Percentiles rank a stretch among this genome's conserved stretches.
phyloP scores from a whole-genome alignment of 2,329 filamentous ascomycete species.

The Fusarium annulatum region DNA sequence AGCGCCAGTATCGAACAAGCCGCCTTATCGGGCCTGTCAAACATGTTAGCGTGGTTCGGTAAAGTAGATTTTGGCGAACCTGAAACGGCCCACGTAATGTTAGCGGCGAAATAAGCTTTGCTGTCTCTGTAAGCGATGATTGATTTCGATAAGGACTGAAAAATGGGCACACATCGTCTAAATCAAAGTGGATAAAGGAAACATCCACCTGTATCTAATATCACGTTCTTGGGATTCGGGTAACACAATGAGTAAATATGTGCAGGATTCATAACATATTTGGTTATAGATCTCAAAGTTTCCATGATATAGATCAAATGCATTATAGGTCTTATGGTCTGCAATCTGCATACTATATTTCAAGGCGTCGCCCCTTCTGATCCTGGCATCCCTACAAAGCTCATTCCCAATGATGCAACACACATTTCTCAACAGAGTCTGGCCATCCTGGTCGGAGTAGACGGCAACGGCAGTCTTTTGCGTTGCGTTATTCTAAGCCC shows the following conservation, averaged over 20 bases:
- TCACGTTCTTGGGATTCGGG: rapidly evolving
- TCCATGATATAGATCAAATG: too few species aligned
- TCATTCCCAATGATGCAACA: background rate
- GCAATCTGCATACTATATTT: background rate
- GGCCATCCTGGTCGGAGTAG: too few species aligned
- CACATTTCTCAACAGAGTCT: too few species aligned
- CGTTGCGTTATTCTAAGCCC: background rate
- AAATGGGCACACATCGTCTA: background rate
- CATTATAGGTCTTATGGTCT: too few species aligned
- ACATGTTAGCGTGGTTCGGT: background rate
- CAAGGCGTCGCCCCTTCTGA: background rate
- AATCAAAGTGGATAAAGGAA: rapidly evolving
- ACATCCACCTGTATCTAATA: rapidly evolving
- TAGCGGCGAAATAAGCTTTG: background rate
- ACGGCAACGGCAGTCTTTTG: background rate
- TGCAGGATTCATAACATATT: rapidly evolving
- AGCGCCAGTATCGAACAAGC: background rate
- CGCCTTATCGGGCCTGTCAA: background rate
- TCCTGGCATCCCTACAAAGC: background rate
- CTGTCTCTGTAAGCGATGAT: background rate
- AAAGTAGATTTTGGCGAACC: background rate
- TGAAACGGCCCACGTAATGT: background rate
- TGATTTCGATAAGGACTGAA: background rate
- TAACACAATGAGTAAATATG: background rate
- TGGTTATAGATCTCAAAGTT: rapidly evolving